Evolutionary conservation across 495 filamentous ascomycete species (phyloP), one percentile per base, ranked within the genome.

Genomic region (Podospora conica): DNA sequence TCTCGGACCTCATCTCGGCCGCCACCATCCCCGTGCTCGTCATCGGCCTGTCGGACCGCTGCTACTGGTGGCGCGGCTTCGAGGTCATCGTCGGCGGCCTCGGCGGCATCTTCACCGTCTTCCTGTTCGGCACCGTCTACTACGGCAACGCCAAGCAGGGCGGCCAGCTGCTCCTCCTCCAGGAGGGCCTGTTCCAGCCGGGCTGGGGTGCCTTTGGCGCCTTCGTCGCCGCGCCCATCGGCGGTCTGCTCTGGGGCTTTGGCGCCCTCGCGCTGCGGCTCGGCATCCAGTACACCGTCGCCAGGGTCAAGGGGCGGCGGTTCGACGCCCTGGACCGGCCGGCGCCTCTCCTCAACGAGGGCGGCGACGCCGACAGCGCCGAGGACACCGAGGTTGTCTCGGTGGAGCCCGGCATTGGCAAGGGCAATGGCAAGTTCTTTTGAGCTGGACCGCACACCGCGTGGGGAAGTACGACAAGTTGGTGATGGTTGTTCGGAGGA

Each of bases 191-290:
- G 15, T 92, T 90, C 73, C 84, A 79, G 0, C 79, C 84, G 53
- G 90, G 90, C 70, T 92, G 90, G 90, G 86, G 85, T 66, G 87
- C 82, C 8, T 92, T 92, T 70, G 90, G 90, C 59, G 88, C 89
- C n/a, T 92, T 92, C 62, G 81, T 91, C 11, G 89, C 86, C n/a
- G 88, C 88, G 6, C 90, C 90, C 1, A 68, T 91, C 18, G 90
- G 90, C 9, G 88, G 88, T 9, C 62, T 92, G 11, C 76, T 92
- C 33, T 92, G 87, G 85, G 87, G 83, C 18, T 81, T 85, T 55
- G 84, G 79, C 18, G 88, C 87, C 18, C 79, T 88, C 27, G 79
- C 67, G 20, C 65, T 85, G 25, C 81, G 89, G 21, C 69, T 91
- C 8, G 68, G 72, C 0, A 78, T 78, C 21, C 86, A 84, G 63